Evolutionary conservation across 2,329 filamentous ascomycete genomes (phyloP), one percentile per base, ranked within the genome.

Genomic region (Ascocoryne sarcoides): DNA sequence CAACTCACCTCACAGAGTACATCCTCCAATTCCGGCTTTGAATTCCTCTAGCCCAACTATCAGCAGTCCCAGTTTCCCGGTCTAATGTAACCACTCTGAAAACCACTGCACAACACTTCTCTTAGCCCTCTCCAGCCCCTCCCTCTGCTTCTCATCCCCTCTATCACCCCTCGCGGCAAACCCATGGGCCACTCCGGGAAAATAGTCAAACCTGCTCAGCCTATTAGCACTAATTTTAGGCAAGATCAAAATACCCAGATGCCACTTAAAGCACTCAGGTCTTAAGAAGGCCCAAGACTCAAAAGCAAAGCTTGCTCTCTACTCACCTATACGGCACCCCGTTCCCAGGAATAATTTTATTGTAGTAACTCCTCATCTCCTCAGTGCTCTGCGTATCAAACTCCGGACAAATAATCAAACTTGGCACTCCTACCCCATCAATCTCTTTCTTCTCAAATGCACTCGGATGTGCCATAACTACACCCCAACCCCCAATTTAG

Each of bases 381-480:
- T 54, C 38, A 2, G 65, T 60, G 49, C 61, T 74, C 14, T 51
- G 38, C 0, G 28, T 39, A 51, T 76, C 73, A 20, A 56, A 34
- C 56, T 76, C 69, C 0, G 71, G 69, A 2, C 69, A 68, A 5
- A 76, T 49, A 4, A 74, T 56, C 57, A 75, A 71, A n/a, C 67
- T 59, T 0, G 71, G 70, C 0, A 73, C 70, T 1, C 36, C 56
- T 1, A 72, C 51, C 0, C 52, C 59, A 10, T 68, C 61, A 14
- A 76, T 64, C 41, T 76, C 72, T 14, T 55, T 48, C 42, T 65
- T 60, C 0, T 58, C 64, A 16, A 73, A 41, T 30, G 63, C 46
- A 0, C 60, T 63, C 8, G 50, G 50, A 37, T 53, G 50, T 5
- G 36, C 50, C 5, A 35, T 26, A 4, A 45, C 30, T 10, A 53